Conservation (phyloP, 2,329 filamentous ascomycete genomes). For the Neonectria ditissima region DNA sequence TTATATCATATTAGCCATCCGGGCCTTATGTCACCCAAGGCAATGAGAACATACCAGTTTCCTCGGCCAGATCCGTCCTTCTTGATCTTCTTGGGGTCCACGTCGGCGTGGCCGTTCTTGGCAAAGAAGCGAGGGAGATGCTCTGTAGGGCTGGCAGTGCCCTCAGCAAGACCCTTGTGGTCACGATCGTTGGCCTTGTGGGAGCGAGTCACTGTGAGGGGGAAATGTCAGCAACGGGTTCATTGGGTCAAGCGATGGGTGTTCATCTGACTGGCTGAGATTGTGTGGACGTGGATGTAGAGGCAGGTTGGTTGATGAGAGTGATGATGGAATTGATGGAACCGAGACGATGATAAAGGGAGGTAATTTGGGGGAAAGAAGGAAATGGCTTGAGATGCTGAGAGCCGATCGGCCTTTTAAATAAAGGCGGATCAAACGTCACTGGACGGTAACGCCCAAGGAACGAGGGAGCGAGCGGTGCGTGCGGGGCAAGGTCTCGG, state of each 20-base stretch:
- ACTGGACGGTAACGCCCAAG: constrained; percentile 32
- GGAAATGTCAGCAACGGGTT: constrained; percentile 22
- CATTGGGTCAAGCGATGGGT: constrained; percentile 8
- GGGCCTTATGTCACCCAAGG: neutral
- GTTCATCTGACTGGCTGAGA: constrained; percentile 32
- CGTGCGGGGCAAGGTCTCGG: constrained; percentile 23
- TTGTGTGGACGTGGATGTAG: neutral
- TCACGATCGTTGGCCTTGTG: constrained; percentile 96
- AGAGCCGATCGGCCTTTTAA: constrained; percentile 42
- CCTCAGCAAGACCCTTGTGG: constrained; percentile 83
- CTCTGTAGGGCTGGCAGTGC: constrained; percentile 75
- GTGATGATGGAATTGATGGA: constrained; percentile 17
- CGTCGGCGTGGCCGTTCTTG: constrained; percentile 84
- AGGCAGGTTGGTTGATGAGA: neutral
- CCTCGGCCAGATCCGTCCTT: constrained; percentile 94
- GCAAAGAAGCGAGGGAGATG: constrained; percentile 92
- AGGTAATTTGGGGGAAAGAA: constrained; percentile 24
- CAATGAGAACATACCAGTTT: constrained; percentile 79
- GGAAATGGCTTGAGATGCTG: constrained; percentile 22
- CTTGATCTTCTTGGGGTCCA: constrained; percentile 93
- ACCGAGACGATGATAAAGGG: constrained; percentile 19
- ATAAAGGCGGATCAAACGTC: constrained; percentile 38
- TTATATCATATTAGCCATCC: constrained; percentile 61
- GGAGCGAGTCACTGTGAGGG: constrained; percentile 88
- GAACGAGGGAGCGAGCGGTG: constrained; percentile 18